These are phyloP conservation scores for Fraxinus dipetala DNA, from an alignment of 305 asterid species.

Conservation along the genomic window DNA sequence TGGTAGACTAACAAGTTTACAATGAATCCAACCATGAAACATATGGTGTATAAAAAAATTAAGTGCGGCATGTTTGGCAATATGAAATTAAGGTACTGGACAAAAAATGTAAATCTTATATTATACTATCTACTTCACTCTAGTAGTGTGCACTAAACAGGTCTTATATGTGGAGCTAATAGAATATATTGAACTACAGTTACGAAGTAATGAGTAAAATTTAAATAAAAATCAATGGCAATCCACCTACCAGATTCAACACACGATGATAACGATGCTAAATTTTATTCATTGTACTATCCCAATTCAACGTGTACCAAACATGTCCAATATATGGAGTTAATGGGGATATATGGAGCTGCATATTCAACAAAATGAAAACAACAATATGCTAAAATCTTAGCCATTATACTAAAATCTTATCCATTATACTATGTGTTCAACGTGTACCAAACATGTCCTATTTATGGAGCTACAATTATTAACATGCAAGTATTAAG, in stretches of 20 bases:
- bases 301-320: neutral
- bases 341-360: neutral
- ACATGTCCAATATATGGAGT: neutral
- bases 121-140: too few species aligned
- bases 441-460: neutral
- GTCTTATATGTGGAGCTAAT: neutral
- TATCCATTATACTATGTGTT: too few species aligned
- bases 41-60: too few species aligned
- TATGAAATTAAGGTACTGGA: too few species aligned
- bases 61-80: too few species aligned
- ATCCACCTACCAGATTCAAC: neutral
- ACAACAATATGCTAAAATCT: neutral
- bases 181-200: neutral
- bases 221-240: neutral
- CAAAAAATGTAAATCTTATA: too few species aligned
- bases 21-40: neutral
- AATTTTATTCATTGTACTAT: neutral
- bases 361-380: neutral
- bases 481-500: neutral
- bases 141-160: neutral
- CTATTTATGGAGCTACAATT: neutral
- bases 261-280: neutral
- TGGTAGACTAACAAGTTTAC: neutral
- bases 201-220: neutral
- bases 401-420: neutral